phyloP scores from a whole-genome alignment of 345 rosid genomes.

The Melastoma malabathricum region DNA sequence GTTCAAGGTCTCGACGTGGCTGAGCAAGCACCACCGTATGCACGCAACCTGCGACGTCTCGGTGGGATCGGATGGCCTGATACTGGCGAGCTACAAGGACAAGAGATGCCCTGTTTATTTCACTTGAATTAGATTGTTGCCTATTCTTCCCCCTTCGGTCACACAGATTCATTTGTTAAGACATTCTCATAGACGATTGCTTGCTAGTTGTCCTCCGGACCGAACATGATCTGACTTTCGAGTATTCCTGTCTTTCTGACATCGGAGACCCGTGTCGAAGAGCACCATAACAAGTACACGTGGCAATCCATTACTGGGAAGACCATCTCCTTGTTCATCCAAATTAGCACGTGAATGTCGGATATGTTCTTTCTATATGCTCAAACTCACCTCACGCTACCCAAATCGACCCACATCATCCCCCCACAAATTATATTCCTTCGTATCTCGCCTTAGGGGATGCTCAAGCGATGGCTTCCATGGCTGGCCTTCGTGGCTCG shows the following conservation, averaged over 20 bases:
- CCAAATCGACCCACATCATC: constrained; percentile 3
- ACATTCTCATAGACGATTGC: no score
- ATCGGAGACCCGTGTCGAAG: background rate
- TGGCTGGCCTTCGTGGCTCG: constrained; percentile 57
- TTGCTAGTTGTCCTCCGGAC: no score
- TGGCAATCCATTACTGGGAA: no score
- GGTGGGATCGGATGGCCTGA: constrained; percentile 55
- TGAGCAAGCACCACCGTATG: constrained; percentile 45
- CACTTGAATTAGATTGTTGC: constrained; percentile 18
- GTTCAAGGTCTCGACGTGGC: constrained; percentile 67
- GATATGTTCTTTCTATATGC: no score
- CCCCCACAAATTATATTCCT: no score
- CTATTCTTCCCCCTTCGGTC: no score
- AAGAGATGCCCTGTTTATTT: constrained; percentile 72
- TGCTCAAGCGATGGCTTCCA: constrained; percentile 67
- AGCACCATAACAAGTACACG: no score
- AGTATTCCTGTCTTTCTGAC: background rate
- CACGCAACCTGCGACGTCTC: constrained; percentile 41
- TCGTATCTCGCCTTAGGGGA: background rate
- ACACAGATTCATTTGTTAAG: no score
- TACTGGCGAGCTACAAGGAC: constrained; percentile 31
- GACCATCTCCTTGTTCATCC: no score
- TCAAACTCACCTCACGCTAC: no score
- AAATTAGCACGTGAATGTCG: no score
- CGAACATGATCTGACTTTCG: background rate